Conservation (phyloP, 345 rosid genomes). For the Eucalyptus dawsonii region DNA sequence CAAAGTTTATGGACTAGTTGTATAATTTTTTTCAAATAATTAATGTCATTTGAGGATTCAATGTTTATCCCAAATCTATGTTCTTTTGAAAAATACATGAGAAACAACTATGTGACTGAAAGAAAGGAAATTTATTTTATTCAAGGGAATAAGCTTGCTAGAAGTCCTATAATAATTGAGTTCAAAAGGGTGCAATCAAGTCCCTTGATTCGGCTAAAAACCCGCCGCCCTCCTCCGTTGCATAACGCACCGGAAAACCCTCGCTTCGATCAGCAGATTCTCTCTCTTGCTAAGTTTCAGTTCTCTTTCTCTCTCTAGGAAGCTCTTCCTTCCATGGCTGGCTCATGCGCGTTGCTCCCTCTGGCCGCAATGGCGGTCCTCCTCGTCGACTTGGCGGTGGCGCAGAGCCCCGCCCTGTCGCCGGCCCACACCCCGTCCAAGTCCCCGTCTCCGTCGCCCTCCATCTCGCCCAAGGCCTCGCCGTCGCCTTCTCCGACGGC, state of each 20-base stretch:
- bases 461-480: not conserved
- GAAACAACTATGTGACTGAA: too few relatives aligned
- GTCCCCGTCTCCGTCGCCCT: not conserved
- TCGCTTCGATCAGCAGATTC: not conserved
- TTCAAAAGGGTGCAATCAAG: rapidly evolving
- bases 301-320: not conserved
- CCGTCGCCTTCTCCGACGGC: not conserved
- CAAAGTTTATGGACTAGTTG: rapidly evolving
- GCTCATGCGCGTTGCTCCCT: not conserved
- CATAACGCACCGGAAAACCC: not conserved
- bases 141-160: rapidly evolving
- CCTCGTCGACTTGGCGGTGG: not conserved
- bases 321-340: not conserved
- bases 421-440: not conserved
- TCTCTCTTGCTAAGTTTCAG: not conserved
- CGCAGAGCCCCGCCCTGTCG: not conserved
- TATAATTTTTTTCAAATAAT: not conserved
- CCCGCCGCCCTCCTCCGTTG: not conserved
- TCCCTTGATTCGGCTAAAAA: not conserved
- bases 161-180: not conserved
- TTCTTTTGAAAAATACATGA: not conserved
- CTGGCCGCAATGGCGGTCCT: not conserved
- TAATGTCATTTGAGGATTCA: too few relatives aligned
- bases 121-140: not conserved
- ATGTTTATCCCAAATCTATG: too few relatives aligned